Base-by-base conservation (phyloP, 352 stramenopile genomes). In the Pythium diclinum region DNA sequence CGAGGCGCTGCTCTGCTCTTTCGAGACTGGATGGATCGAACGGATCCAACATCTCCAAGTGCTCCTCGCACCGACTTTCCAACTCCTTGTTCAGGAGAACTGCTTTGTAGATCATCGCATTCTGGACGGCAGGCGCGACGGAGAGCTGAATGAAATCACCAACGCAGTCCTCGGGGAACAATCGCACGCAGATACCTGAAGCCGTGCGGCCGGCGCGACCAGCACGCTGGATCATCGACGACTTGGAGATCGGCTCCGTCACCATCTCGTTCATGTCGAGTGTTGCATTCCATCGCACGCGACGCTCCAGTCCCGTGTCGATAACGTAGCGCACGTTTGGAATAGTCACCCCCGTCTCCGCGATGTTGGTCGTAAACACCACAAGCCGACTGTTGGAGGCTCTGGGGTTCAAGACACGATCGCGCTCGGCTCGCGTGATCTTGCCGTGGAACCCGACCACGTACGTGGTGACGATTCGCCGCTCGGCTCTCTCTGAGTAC, bases 261-360 rank as follows among this genome's bases (percentile, higher is more conserved):
- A 72, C 59, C 63, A 75, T 75, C 42, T 75, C 68, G 33, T 71
- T 72, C 47, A 75, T 58, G 23, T 68, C 68, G 1, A 64, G 32
- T 3, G n/a, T 56, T 3, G 61, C 33, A 47, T 77, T 75, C 65
- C 64, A 77, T 1, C 57, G 59, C 23, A 72, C 69, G 16, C 62
- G 59, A 13, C 69, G 68, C 55, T 75, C 63, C 6, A 74, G 56
- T 11, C 71, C 63, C 1, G 71, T 73, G 40, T 77, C 71, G 48
- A 77, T 69, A 0, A 77, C 71, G 23, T 73, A 77, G 2, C 68
- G 56, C 21, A 77, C 67, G 59, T 75, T 69, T 2, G 62, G 62
- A 3, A 75, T 59, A 3, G 71, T 77, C 16, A 75, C 63, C 9
- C 63, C 67, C 1, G 71, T 75, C 44, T 77, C 71, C 6, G 71